Base-by-base conservation (phyloP, 1,139 yeast species). In the Taphrina pruni region DNA sequence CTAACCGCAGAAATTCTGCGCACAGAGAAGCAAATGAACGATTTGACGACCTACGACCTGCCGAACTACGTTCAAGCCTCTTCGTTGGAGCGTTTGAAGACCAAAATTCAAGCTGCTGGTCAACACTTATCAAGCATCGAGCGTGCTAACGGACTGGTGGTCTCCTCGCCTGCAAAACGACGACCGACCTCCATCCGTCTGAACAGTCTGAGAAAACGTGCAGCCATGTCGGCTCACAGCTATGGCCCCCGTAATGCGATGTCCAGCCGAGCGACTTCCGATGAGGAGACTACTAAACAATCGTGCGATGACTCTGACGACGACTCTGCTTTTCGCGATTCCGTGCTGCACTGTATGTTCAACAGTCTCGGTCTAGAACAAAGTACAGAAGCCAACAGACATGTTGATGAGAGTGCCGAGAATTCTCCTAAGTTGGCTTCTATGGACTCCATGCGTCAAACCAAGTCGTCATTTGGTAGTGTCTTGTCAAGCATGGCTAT, bases 1-100 rank as follows among this genome's bases (percentile, higher is more conserved):
- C 79, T 94, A 45, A 91, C 98, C 0, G 82, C 86, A 38, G 97
- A 92, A 74, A 87, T 94, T 51, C 84, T 90, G 73, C 87, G 88
- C 69, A 88, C 93, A 20, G 99, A 94, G 76, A 79, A 85, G 5
- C 81, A 82, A 26, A 80, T 94, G 66, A 94, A 94, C 76, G 78
- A 81, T 43, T 76, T 79, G 8, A 79, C 83, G 0, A 77, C 79
- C 26, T 79, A 81, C 70, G 84, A 83, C 61, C 77, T 91, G 21
- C 97, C 97, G 0, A 78, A 83, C 6, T 87, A 88, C 77, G 67
- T 64, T 1, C 67, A 64, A 26, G 61, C 67, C 5, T 55, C 61
- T 11, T 78, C 88, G 38, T 81, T 81, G 6, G 54, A 58, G 9
- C 32, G 61, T 3, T 36, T 51, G 11, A 54, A 39, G 39, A 48